A percentile compares a stretch with the other conserved stretches of the same genome.
Conservation (phyloP, 2,329 filamentous ascomycete genomes). For the Onygena corvina region DNA sequence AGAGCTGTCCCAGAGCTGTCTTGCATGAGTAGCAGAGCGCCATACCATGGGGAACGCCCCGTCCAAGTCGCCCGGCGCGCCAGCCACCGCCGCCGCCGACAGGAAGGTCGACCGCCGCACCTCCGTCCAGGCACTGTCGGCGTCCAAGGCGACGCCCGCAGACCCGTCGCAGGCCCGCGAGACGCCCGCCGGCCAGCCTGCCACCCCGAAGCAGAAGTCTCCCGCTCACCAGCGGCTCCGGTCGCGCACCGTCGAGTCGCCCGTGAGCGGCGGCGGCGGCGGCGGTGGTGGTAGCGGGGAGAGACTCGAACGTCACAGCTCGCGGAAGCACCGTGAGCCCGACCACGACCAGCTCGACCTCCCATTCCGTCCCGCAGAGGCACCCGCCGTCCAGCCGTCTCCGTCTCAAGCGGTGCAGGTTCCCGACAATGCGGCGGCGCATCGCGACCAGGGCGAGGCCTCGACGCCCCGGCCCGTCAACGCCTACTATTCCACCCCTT, state of each 20-base stretch:
- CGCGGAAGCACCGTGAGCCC: conserved; percentile 15
- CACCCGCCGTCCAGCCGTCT: conserved; percentile 21
- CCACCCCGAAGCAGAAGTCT: conserved; percentile 25
- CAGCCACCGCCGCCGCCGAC: conserved; percentile 24
- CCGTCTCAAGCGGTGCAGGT: conserved; percentile 31
- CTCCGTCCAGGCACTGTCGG: conserved; percentile 32
- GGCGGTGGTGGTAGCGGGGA: conserved; percentile 12
- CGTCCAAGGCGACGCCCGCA: conserved; percentile 31
- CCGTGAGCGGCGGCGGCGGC: conserved; percentile 14
- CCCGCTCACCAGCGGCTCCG: conserved; percentile 33
- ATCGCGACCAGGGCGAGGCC: conserved; percentile 18
- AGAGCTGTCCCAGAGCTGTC: not conserved
- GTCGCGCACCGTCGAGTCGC: conserved; percentile 28
- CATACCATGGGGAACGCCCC: conserved; percentile 38
- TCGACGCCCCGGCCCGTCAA: conserved; percentile 32
- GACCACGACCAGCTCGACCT: not conserved
- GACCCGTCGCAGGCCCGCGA: conserved; percentile 35
- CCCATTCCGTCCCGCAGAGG: not conserved
- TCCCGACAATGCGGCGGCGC: conserved; percentile 15
- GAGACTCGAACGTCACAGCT: conserved; percentile 19
- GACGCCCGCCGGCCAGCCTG: conserved; percentile 32
- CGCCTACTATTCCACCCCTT: conserved; percentile 35
- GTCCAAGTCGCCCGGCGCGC: conserved; percentile 32
- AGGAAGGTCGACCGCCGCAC: conserved; percentile 31
- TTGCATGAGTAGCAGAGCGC: conserved; percentile 5